Percentiles rank a stretch among this genome's conserved stretches.
Evolutionary conservation across 495 filamentous ascomycete genomes (phyloP).

Genomic region (Penicillium bialowiezense): DNA sequence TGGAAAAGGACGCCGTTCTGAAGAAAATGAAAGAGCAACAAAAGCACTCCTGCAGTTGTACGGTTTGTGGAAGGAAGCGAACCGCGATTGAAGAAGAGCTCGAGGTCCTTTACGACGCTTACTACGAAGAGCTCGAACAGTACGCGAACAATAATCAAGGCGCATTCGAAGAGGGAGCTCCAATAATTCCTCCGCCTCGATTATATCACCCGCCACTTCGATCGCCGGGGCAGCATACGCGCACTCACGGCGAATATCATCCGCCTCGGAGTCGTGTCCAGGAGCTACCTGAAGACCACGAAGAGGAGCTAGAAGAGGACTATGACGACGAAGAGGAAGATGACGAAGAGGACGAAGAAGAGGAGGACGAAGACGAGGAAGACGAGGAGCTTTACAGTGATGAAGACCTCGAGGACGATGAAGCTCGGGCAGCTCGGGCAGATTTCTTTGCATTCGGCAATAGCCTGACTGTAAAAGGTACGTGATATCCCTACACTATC

Average conservation of each 20-base stretch:
- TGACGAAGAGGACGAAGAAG: constrained; percentile 57
- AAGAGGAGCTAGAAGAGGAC: constrained; percentile 59
- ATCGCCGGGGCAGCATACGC: constrained; percentile 42
- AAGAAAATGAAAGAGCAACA: constrained; percentile 99
- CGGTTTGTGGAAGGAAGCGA: constrained; percentile 92
- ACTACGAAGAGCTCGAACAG: constrained; percentile 96
- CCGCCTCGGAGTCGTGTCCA: constrained; percentile 52
- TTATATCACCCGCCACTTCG: constrained; percentile 46
- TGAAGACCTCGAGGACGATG: constrained; percentile 52
- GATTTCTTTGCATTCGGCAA: constrained; percentile 98
- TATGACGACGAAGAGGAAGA: constrained; percentile 47
- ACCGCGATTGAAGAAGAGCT: constrained; percentile 98
- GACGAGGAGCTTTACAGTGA: constrained; percentile 54
- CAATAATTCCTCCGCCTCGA: constrained; percentile 65
- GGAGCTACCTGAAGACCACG: constrained; percentile 66
- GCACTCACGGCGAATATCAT: constrained; percentile 48
- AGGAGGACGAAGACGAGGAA: constrained; percentile 48
- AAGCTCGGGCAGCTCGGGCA: constrained; percentile 50
- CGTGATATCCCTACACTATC: no score
- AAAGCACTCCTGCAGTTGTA: constrained; percentile 98
- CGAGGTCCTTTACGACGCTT: constrained; percentile 98
- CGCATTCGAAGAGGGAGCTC: constrained; percentile 50
- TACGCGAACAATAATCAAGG: constrained; percentile 89
- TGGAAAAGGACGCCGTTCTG: constrained; percentile 96
- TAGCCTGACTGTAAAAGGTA: constrained; percentile 95